phyloP scores from a whole-genome alignment of 306 rosid species.

The Corylus avellana region DNA sequence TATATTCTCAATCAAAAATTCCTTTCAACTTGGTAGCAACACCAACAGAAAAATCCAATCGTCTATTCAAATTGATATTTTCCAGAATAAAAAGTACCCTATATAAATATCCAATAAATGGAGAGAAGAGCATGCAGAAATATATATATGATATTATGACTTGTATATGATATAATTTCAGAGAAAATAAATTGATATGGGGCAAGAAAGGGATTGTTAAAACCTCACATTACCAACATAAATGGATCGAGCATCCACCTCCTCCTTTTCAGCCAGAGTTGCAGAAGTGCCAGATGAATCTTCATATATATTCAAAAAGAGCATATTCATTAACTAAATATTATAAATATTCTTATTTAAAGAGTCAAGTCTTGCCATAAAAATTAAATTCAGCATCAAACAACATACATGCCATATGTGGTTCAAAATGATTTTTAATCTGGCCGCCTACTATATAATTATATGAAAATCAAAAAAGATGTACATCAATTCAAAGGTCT shows the following conservation, averaged over 20 bases:
- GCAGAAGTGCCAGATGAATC: conserved; percentile 79
- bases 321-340: neutral
- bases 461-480: neutral
- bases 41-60: neutral
- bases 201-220: conserved; percentile 21
- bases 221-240: conserved; percentile 97
- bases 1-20: neutral
- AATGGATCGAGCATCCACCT: conserved; percentile 94
- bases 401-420: neutral
- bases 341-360: neutral
- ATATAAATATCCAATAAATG: conserved; percentile 11
- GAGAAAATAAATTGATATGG: neutral
- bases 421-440: neutral
- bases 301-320: conserved; percentile 41
- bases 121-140: neutral
- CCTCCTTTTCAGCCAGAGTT: conserved; percentile 96
- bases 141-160: neutral
- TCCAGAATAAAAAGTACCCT: neutral
- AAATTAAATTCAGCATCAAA: neutral
- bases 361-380: conserved; percentile 7
- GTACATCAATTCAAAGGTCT: neutral
- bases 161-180: neutral
- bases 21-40: conserved; percentile 2
- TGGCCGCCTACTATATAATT: neutral
- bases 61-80: neutral